phyloP scores from a whole-genome alignment of 1,284 basidiomycete genomes.

The Exsudoporus floridanus region DNA sequence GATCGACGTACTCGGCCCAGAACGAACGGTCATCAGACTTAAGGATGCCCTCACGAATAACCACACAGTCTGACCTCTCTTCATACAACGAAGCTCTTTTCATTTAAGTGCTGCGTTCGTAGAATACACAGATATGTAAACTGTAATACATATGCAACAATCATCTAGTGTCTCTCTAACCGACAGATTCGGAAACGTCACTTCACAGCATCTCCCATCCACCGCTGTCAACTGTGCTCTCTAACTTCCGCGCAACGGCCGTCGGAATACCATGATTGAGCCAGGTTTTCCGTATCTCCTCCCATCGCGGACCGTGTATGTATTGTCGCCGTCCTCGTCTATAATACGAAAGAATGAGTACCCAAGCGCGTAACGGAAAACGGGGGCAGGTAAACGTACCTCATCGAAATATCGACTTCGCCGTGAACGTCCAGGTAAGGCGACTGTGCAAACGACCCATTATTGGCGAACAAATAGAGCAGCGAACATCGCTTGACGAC shows the following conservation, averaged over 20 bases:
- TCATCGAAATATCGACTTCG: constrained; percentile 90
- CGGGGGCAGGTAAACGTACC: constrained; percentile 50
- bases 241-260: constrained; percentile 85
- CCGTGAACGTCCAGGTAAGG: constrained; percentile 96
- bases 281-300: constrained; percentile 91
- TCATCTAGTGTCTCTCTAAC: too few relatives aligned
- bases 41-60: constrained; percentile 4
- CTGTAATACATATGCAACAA: not conserved
- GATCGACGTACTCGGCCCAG: constrained; percentile 43
- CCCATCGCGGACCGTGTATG: constrained; percentile 84
- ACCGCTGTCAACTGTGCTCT: constrained; percentile 85
- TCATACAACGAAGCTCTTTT: not conserved
- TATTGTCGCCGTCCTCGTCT: constrained; percentile 88
- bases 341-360: not conserved
- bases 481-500: constrained; percentile 91
- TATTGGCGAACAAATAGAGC: constrained; percentile 87
- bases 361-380: not conserved
- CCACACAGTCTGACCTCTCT: not conserved
- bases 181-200: too few relatives aligned
- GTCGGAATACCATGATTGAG: constrained; percentile 89
- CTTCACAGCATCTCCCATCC: constrained; percentile 88
- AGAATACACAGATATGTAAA: constrained; percentile 1
- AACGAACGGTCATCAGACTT: constrained; percentile 37
- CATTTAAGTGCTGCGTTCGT: not conserved
- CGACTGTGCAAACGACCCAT: constrained; percentile 85